A percentile compares a stretch with the other conserved stretches of the same genome.
phyloP scores from a whole-genome alignment of 179 eudicot species.

The Carnegiea gigantea region DNA sequence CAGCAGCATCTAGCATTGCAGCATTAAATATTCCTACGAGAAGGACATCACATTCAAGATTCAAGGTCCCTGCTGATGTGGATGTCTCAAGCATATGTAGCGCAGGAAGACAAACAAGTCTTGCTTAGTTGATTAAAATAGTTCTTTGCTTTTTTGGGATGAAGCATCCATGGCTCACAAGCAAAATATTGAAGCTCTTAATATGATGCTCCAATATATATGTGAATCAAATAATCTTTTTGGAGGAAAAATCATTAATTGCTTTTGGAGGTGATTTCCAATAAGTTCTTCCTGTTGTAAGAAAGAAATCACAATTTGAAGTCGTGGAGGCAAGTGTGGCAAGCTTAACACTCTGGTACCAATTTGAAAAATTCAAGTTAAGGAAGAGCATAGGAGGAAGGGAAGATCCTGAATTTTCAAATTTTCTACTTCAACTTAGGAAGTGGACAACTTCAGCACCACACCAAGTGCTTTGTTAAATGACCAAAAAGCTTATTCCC shows the following conservation, averaged over 20 bases:
- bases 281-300: not conserved
- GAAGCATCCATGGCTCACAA: too few species aligned
- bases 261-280: conserved; percentile 10
- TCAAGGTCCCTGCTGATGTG: conserved; percentile 19
- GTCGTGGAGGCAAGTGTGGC: conserved; percentile 15
- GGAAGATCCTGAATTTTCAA: too few species aligned
- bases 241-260: conserved; percentile 26
- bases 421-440: conserved; percentile 1
- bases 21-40: conserved; percentile 19
- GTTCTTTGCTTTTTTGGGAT: too few species aligned
- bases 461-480: too few species aligned
- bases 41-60: conserved; percentile 25
- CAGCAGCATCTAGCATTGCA: conserved; percentile 26
- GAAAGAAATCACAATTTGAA: not conserved
- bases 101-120: conserved; percentile 10
- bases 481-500: too few species aligned
- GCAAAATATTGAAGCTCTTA: too few species aligned
- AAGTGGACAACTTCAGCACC: too few species aligned
- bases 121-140: not conserved
- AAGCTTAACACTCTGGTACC: conserved; percentile 10
- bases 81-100: not conserved
- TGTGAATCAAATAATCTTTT: not conserved
- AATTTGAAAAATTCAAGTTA: conserved; percentile 5
- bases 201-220: not conserved
- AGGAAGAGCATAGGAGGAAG: conserved; percentile 21